phyloP scores from a whole-genome alignment of 306 rosid genomes.

The Begonia loranthoides region DNA sequence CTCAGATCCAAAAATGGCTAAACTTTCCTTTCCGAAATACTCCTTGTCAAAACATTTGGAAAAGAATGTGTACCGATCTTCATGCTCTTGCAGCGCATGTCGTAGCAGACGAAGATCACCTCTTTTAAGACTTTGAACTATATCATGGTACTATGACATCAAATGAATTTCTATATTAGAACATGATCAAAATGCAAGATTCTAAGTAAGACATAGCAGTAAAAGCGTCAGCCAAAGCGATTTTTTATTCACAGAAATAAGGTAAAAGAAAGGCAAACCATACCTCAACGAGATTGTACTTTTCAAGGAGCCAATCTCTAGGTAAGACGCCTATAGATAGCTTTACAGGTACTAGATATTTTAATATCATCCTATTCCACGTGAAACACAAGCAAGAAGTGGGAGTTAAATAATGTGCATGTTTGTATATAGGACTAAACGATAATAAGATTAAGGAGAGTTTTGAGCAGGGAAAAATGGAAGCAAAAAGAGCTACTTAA shows the following conservation, averaged over 20 bases:
- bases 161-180: neutral
- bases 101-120: slow-evolving; percentile 94
- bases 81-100: slow-evolving; percentile 69
- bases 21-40: slow-evolving; percentile 4
- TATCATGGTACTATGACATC: slow-evolving; percentile 51
- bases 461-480: too few species aligned
- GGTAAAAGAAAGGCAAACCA: slow-evolving; percentile 6
- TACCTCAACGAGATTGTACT: slow-evolving; percentile 77
- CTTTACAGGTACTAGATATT: slow-evolving; percentile 92
- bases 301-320: slow-evolving; percentile 49
- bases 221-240: too few species aligned
- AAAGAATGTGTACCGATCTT: slow-evolving; percentile 42
- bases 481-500: too few species aligned
- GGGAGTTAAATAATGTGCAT: slow-evolving; percentile 5
- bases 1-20: neutral
- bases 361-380: slow-evolving; percentile 69
- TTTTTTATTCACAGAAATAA: neutral
- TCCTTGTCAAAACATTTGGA: neutral
- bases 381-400: slow-evolving; percentile 5
- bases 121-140: slow-evolving; percentile 66
- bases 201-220: too few species aligned
- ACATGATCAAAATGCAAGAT: too few species aligned
- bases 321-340: slow-evolving; percentile 95
- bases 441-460: too few species aligned
- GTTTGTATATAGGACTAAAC: too few species aligned